phyloP scores from a whole-genome alignment of 2,329 filamentous ascomycete genomes.

The Diaporthe batatas region DNA sequence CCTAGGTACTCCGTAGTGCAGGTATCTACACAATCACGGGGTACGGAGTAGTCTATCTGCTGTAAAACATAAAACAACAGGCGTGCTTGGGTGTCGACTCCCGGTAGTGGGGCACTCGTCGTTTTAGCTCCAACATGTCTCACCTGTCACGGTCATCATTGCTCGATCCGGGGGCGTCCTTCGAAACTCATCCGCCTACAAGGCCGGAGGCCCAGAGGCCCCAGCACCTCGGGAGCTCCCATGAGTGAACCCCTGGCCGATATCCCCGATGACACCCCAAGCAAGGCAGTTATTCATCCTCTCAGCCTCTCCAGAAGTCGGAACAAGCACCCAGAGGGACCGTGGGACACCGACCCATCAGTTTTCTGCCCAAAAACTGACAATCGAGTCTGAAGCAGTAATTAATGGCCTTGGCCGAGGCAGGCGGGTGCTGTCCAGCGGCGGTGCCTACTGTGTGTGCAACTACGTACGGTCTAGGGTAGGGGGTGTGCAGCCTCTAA shows the following conservation, averaged over 20 bases:
- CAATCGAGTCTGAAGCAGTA: not conserved
- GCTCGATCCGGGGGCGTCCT: conserved; percentile 1
- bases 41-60: no score
- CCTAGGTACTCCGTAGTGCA: no score
- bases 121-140: conserved; percentile 24
- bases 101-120: conserved; percentile 3
- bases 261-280: conserved; percentile 10
- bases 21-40: no score
- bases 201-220: not conserved
- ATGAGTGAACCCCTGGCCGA: conserved; percentile 24
- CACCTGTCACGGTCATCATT: conserved; percentile 26
- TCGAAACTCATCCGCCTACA: conserved; percentile 1
- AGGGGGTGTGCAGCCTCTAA: not conserved
- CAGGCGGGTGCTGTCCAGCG: not conserved
- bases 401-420: not conserved
- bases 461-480: no score
- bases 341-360: not conserved
- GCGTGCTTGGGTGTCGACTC: not conserved
- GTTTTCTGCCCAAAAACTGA: not conserved
- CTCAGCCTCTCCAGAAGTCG: conserved; percentile 4
- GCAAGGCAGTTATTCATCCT: conserved; percentile 3
- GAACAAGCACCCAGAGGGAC: not conserved
- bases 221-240: conserved; percentile 28
- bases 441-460: not conserved
- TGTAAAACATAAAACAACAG: not conserved